Percentiles rank a stretch among this genome's conserved stretches.
Conservation (phyloP, 768 basidiomycete genomes). For the Termitomyces sp. region DNA sequence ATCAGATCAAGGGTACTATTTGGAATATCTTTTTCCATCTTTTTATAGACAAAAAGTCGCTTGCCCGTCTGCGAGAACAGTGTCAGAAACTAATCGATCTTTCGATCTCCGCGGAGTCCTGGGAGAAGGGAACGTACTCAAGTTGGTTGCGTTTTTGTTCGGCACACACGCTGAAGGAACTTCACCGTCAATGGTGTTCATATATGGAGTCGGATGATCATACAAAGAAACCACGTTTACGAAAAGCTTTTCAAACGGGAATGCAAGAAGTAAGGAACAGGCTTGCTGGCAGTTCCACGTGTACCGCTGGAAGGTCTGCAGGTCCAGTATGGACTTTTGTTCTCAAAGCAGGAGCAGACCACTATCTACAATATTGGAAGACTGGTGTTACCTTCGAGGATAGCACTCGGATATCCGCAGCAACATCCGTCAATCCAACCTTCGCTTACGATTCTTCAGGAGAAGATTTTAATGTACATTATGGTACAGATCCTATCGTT, state of each 20-base stretch:
- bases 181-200: constrained; percentile 37
- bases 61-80: constrained; percentile 31
- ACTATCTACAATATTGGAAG: constrained; percentile 34
- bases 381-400: constrained; percentile 34
- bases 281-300: not conserved
- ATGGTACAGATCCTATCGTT: constrained; percentile 38
- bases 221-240: constrained; percentile 22
- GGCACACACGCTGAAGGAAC: constrained; percentile 30
- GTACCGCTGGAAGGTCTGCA: constrained; percentile 25
- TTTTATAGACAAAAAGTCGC: constrained; percentile 34
- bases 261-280: constrained; percentile 16
- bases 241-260: constrained; percentile 16
- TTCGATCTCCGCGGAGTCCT: constrained; percentile 29
- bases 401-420: constrained; percentile 11
- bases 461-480: constrained; percentile 36
- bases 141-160: constrained; percentile 34
- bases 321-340: constrained; percentile 29
- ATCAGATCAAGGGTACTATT: constrained; percentile 12
- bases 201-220: constrained; percentile 19
- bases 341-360: constrained; percentile 11
- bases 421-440: constrained; percentile 40
- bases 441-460: constrained; percentile 40
- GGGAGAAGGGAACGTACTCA: constrained; percentile 38
- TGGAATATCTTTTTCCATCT: constrained; percentile 53
- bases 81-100: constrained; percentile 33